These are phyloP conservation scores for Talaromyces sp. DNA, from an alignment of 2,329 filamentous ascomycete genomes.

Conservation along the genomic window DNA sequence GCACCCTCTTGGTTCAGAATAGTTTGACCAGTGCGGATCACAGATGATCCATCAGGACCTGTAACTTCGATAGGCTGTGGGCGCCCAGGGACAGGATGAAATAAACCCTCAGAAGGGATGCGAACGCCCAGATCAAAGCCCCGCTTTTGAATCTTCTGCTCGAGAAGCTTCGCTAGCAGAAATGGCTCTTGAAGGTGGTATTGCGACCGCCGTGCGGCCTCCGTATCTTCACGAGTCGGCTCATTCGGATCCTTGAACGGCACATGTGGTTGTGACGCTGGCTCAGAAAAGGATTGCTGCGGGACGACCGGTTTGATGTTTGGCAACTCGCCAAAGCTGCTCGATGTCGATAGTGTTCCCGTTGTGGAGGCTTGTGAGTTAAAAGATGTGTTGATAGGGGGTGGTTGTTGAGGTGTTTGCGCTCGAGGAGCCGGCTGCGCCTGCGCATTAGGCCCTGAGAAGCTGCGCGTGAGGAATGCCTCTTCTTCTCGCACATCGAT, in stretches of 20 bases:
- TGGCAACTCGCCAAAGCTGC: slow-evolving; percentile 55
- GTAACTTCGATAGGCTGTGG: slow-evolving; percentile 53
- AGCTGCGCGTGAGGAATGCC: slow-evolving; percentile 69
- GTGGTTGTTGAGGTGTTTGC: slow-evolving; percentile 54
- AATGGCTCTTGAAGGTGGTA: slow-evolving; percentile 76
- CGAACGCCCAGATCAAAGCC: slow-evolving; percentile 61
- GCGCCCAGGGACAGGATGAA: slow-evolving; percentile 48
- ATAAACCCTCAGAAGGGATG: slow-evolving; percentile 60
- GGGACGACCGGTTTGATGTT: slow-evolving; percentile 58
- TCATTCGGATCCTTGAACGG: slow-evolving; percentile 69
- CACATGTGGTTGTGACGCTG: slow-evolving; percentile 65
- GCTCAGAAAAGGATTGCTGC: slow-evolving; percentile 64
- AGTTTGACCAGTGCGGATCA: slow-evolving; percentile 67
- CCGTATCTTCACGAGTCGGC: slow-evolving; percentile 63
- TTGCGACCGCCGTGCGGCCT: slow-evolving; percentile 63
- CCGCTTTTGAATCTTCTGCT: slow-evolving; percentile 60
- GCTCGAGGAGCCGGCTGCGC: slow-evolving; percentile 35
- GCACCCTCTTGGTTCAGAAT: slow-evolving; percentile 70
- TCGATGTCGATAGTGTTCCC: slow-evolving; percentile 43
- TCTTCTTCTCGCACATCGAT: slow-evolving; percentile 88
- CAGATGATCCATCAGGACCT: slow-evolving; percentile 64
- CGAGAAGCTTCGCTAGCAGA: slow-evolving; percentile 62
- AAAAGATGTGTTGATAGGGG: slow-evolving; percentile 49
- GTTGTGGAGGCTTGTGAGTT: slow-evolving; percentile 45
- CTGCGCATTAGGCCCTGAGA: slow-evolving; percentile 45